Base-by-base conservation (phyloP, 306 rosid species). In the Pterocarpus santalinus region DNA sequence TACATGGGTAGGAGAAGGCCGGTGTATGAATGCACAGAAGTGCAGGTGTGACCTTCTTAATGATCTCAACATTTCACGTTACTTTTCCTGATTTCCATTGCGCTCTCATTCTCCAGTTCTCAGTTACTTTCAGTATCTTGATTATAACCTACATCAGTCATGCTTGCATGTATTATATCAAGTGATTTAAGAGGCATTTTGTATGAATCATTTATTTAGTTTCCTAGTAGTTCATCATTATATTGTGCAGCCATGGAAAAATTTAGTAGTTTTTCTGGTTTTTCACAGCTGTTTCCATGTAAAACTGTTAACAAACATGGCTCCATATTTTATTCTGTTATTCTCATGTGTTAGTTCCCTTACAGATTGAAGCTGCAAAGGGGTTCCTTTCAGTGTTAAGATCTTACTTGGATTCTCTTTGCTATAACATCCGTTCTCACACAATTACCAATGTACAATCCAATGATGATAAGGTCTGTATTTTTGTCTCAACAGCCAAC, bases 371-470 rank as follows among this genome's bases (percentile, higher is more conserved):
- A 83, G 99, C 98, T 68, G 97, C 99, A 33, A 93, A 87, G 87
- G 97, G 89, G 16, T 93, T 96, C 84, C 92, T 96, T 44, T 77
- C 85, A 15, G 94, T 84, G 76, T 85, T 93, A 68, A 91, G 99
- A 86, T 74, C 85, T 77, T 96, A 96, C 89, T 86, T 91, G 92
- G 97, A 96, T 89, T 92, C 99, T 82, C 99, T 96, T 83, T 92
- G 97, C 84, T 70, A 66, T 63, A 92, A 90, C 80, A 95, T 96
- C 74, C 97, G 98, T 64, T 90, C 99, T 13, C 98, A 96, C 81
- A 96, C 99, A 78, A 96, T 96, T 82, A 96, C 99, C 32, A 96
- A 96, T 63, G 99, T 96, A 72, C 99, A 96, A 76, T 90, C 99
- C 38, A 93, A 96, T 75, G 94, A 93, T 38, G 98, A 96, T 85